Conservation (phyloP, 2,329 filamentous ascomycete species). For the Macrophomina tecta region DNA sequence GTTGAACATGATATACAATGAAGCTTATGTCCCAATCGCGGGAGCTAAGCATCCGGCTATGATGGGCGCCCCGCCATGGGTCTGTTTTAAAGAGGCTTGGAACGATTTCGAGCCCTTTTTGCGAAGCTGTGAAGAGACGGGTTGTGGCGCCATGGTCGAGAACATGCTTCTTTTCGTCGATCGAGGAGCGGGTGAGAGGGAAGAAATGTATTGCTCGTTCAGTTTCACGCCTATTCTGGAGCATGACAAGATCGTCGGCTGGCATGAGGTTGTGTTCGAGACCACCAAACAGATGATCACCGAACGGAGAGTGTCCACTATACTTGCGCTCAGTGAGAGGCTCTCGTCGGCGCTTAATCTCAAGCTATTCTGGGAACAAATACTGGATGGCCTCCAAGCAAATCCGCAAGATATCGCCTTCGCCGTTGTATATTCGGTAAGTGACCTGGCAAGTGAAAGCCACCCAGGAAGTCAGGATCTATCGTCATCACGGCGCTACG, state of each 20-base stretch:
- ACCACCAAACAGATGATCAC: conserved; percentile 29
- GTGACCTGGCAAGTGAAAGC: conserved; percentile 38
- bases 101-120: conserved; percentile 57
- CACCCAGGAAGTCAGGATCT: conserved; percentile 37
- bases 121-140: conserved; percentile 24
- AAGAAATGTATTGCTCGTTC: conserved; percentile 30
- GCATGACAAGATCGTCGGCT: conserved; percentile 27
- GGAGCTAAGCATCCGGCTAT: conserved; percentile 73
- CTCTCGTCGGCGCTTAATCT: conserved; percentile 7
- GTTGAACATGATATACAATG: conserved; percentile 75
- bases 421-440: conserved; percentile 41
- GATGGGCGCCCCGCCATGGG: conserved; percentile 70
- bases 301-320: conserved; percentile 23
- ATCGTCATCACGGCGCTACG: conserved; percentile 38
- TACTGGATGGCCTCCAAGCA: conserved; percentile 35
- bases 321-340: conserved; percentile 26
- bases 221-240: conserved; percentile 28
- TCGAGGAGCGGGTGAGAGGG: conserved; percentile 15
- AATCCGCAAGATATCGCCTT: conserved; percentile 42
- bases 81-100: conserved; percentile 74
- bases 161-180: conserved; percentile 28
- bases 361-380: conserved; percentile 28
- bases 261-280: conserved; percentile 26
- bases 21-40: conserved; percentile 69
- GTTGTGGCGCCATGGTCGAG: conserved; percentile 27